Conservation (phyloP, 148 eudicot species). For the Mesembryanthemum crystallinum region DNA sequence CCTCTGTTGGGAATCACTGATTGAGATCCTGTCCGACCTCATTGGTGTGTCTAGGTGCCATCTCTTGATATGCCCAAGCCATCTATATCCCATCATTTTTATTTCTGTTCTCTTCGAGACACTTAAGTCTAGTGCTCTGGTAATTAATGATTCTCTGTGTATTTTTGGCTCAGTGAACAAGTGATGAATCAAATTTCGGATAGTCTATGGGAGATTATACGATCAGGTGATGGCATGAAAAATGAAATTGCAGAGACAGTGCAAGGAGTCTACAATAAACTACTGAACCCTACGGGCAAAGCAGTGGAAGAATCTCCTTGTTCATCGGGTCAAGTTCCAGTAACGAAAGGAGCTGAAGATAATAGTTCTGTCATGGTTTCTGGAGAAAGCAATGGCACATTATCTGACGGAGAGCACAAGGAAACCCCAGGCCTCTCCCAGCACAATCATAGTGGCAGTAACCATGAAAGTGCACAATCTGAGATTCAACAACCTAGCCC, state of each 20-base stretch:
- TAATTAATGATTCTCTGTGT: conserved; percentile 15
- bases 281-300: conserved; percentile 41
- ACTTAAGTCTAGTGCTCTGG: neutral
- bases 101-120: neutral
- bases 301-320: conserved; percentile 35
- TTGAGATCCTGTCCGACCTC: neutral
- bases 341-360: conserved; percentile 21
- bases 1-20: neutral
- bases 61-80: neutral
- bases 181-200: conserved; percentile 69
- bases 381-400: conserved; percentile 27
- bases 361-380: conserved; percentile 22
- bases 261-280: conserved; percentile 56
- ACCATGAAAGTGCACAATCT: conserved; percentile 21
- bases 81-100: neutral
- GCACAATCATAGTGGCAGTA: conserved; percentile 24
- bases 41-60: neutral
- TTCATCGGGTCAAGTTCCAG: conserved; percentile 20
- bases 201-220: conserved; percentile 67
- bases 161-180: conserved; percentile 46
- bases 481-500: conserved; percentile 24
- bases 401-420: conserved; percentile 37
- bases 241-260: conserved; percentile 72
- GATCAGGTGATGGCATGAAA: conserved; percentile 65
- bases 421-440: conserved; percentile 51